Evolutionary conservation across 192 early-diverging fungal species (phyloP).

Genomic region (Phlyctochytrium bullatum): DNA sequence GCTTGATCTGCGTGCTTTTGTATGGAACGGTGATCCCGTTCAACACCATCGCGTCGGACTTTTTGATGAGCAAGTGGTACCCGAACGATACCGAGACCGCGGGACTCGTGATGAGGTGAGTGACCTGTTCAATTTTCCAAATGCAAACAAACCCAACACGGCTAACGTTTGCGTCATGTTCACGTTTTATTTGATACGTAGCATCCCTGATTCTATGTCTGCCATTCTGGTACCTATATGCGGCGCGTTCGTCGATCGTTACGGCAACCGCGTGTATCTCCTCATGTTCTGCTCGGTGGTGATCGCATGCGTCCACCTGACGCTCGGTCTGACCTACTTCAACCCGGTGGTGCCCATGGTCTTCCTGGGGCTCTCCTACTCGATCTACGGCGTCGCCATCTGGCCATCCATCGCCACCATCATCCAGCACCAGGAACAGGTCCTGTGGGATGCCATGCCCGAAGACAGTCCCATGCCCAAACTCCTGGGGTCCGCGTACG

Average conservation of each 20-base stretch:
- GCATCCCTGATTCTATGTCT: constrained; percentile 63
- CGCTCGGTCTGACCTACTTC: constrained; percentile 49
- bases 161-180: neutral
- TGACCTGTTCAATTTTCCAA: neutral
- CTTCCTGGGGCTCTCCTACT: constrained; percentile 56
- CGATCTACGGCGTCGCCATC: constrained; percentile 61
- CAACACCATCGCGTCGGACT: constrained; percentile 54
- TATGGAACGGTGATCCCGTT: constrained; percentile 57
- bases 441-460: constrained; percentile 18
- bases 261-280: constrained; percentile 49
- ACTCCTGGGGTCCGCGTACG: constrained; percentile 51
- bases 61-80: constrained; percentile 59
- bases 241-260: constrained; percentile 57
- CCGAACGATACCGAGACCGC: constrained; percentile 49
- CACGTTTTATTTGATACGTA: constrained; percentile 17
- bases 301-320: constrained; percentile 53
- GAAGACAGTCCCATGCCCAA: constrained; percentile 16
- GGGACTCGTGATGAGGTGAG: constrained; percentile 51
- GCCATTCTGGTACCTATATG: constrained; percentile 57
- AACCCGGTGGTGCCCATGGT: constrained; percentile 54
- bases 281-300: constrained; percentile 52
- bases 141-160: neutral
- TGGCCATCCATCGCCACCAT: constrained; percentile 62
- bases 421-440: constrained; percentile 47
- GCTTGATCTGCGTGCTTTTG: constrained; percentile 50